These are phyloP conservation scores for Capronia americana DNA, from an alignment of 2,329 filamentous ascomycete genomes.

Conservation along the genomic window DNA sequence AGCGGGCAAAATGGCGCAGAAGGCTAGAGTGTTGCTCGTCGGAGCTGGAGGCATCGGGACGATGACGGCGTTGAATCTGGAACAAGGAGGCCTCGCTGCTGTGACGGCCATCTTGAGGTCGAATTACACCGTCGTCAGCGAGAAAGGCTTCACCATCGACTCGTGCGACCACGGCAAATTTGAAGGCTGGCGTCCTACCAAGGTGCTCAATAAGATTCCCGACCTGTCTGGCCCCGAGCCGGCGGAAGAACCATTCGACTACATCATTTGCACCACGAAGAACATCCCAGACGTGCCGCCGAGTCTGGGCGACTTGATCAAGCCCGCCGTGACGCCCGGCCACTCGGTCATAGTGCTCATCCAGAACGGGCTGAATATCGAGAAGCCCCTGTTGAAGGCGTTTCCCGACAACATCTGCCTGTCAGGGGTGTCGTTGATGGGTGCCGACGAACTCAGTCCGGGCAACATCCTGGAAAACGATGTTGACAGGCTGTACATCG, in stretches of 20 bases:
- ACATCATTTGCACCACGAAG: constrained; percentile 64
- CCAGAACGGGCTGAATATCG: constrained; percentile 70
- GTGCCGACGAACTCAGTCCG: constrained; percentile 55
- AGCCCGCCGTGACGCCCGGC: constrained; percentile 58
- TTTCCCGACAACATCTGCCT: constrained; percentile 62
- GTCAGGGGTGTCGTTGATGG: constrained; percentile 61
- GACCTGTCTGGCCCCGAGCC: constrained; percentile 44
- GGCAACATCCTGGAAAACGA: constrained; percentile 62
- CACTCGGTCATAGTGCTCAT: constrained; percentile 63
- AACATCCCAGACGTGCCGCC: constrained; percentile 63
- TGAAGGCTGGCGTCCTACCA: constrained; percentile 58
- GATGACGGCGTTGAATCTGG: constrained; percentile 63
- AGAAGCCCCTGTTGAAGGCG: constrained; percentile 57
- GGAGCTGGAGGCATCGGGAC: constrained; percentile 65
- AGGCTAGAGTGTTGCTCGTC: constrained; percentile 58
- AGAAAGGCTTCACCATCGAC: constrained; percentile 60
- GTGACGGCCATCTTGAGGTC: constrained; percentile 65
- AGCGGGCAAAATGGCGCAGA: constrained; percentile 28
- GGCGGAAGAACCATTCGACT: constrained; percentile 55
- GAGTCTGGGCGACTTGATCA: constrained; percentile 56
- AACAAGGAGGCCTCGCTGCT: constrained; percentile 57
- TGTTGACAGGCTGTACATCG: constrained; percentile 58
- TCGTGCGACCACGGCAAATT: constrained; percentile 60
- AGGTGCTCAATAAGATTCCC: constrained; percentile 58
- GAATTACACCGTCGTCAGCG: constrained; percentile 60